Percentiles rank a stretch among this genome's conserved stretches.
These are phyloP conservation scores for Moesziomyces parantarcticus DNA, from an alignment of 1,284 basidiomycete species.

Conservation along the genomic window DNA sequence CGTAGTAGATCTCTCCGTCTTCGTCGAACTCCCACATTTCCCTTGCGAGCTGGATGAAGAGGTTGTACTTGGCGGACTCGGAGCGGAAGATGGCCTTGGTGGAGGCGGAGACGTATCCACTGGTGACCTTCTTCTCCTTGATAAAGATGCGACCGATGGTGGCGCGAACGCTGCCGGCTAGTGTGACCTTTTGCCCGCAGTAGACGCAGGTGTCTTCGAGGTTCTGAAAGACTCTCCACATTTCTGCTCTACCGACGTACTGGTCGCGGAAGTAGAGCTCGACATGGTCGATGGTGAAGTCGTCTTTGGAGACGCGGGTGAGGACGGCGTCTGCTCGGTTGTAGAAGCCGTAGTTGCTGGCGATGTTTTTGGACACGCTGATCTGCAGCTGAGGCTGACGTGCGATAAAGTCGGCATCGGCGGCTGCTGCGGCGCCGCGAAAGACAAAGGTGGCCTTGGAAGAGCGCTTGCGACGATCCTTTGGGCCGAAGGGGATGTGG, in stretches of 20 bases:
- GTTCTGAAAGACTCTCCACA: constrained; percentile 64
- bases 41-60: constrained; percentile 94
- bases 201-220: constrained; percentile 66
- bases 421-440: constrained; percentile 45
- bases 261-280: constrained; percentile 67
- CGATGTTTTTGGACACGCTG: constrained; percentile 57
- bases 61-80: constrained; percentile 78
- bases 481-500: constrained; percentile 35
- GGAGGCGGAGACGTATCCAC: constrained; percentile 81
- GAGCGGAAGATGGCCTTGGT: constrained; percentile 92
- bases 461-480: constrained; percentile 25
- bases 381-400: constrained; percentile 60
- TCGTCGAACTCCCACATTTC: constrained; percentile 98
- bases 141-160: constrained; percentile 65
- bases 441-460: constrained; percentile 58
- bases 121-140: constrained; percentile 70
- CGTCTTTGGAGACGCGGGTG: constrained; percentile 48
- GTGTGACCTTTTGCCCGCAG: constrained; percentile 63
- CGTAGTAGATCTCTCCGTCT: constrained; percentile 85
- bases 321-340: constrained; percentile 60
- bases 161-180: constrained; percentile 63
- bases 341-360: constrained; percentile 55
- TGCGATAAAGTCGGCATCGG: constrained; percentile 54
- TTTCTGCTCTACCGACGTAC: constrained; percentile 66
- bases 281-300: constrained; percentile 61